Conservation (phyloP, 441 rosid genomes). For the Syzygium malaccense region DNA sequence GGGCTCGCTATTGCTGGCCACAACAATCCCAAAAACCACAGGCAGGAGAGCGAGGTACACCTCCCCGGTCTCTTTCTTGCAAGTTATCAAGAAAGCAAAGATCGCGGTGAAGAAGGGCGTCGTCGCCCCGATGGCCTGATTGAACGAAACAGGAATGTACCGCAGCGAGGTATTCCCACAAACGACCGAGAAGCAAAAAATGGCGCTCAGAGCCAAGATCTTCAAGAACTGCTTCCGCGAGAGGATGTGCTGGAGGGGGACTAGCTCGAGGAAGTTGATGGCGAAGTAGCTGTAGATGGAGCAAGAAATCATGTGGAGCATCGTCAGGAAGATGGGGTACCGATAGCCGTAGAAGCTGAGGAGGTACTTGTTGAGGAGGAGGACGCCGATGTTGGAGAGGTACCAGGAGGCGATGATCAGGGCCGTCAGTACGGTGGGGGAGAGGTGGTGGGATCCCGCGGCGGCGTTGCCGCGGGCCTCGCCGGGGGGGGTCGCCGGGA, state of each 20-base stretch:
- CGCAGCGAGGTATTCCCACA: constrained; percentile 91
- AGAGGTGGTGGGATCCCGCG: constrained; percentile 24
- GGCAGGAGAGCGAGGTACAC: constrained; percentile 84
- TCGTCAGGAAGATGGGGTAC: constrained; percentile 84
- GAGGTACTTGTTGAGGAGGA: constrained; percentile 84
- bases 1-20: constrained; percentile 90
- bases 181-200: constrained; percentile 87
- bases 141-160: constrained; percentile 89
- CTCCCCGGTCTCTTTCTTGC: constrained; percentile 76
- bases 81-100: constrained; percentile 77
- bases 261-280: constrained; percentile 59
- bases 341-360: constrained; percentile 84
- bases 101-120: constrained; percentile 96
- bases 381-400: constrained; percentile 86
- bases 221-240: constrained; percentile 81
- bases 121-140: constrained; percentile 92
- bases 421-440: constrained; percentile 61
- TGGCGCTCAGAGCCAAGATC: constrained; percentile 72
- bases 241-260: constrained; percentile 74
- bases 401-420: constrained; percentile 83
- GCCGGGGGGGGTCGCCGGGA: constrained; percentile 84
- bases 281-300: constrained; percentile 72
- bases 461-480: constrained; percentile 34
- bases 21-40: constrained; percentile 83
- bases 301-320: constrained; percentile 90